Evolutionary conservation across 1,139 yeast species (phyloP), one percentile per base, ranked within the genome.

Genomic region (Suhomyces taliae): DNA sequence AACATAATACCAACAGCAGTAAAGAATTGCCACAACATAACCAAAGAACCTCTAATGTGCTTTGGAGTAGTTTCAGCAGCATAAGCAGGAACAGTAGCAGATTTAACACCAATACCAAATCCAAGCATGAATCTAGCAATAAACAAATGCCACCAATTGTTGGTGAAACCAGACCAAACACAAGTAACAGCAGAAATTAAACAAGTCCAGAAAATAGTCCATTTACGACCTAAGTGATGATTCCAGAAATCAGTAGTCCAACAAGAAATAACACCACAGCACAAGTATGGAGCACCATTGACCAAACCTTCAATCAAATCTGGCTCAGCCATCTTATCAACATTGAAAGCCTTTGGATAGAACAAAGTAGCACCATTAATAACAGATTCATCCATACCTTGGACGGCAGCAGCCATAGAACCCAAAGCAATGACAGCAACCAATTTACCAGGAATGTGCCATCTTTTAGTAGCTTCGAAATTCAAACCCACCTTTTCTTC

Each of bases 321-420:
- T 40, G 81, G 78, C 58, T 85, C 73, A 31, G 74, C 69, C 57
- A 76, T 68, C 6, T 46, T 46, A 12, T 63, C 70, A 19, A 69
- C 57, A 9, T 71, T 76, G 43, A 85, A 72, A 1, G 63, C 65
- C 2, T 59, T 56, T 8, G 91, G 89, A 65, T 83, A 87, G 60
- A 82, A 85, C 40, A 88, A 67, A 45, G 84, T 80, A 8, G 96
- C 96, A 53, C 96, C 96, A 58, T 88, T 87, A 49, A 87, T 79
- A 15, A 88, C 96, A 1, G 95, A 78, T 65, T 89, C 96, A 65
- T 89, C 96, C 90, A 89, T 88, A 59, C 96, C 96, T 65, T 89
- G 96, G 34, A 90, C 91, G 8, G 91, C 88, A 14, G 96, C 96
- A 45, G 93, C 90, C 83, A 88, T 80, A 4, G 96, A 86, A 37